Conservation (phyloP, 495 filamentous ascomycete genomes). For the Aspergillus olivimuriae region DNA sequence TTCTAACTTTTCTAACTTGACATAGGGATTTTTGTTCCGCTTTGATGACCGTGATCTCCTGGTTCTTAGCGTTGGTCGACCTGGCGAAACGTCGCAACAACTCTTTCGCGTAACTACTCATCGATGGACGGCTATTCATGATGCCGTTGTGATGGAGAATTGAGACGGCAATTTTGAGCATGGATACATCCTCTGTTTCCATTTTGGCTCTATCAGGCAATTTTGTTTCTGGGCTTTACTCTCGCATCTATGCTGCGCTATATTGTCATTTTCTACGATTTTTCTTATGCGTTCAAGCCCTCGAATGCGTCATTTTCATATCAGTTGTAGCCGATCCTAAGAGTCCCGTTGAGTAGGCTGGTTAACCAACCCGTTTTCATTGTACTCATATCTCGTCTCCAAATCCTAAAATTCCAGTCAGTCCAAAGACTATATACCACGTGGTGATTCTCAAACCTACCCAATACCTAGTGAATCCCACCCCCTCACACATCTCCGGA, state of each 20-base stretch:
- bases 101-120: neutral
- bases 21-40: neutral
- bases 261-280: too few relatives aligned
- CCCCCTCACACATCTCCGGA: slow-evolving; percentile 31
- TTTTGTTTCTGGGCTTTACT: too few relatives aligned
- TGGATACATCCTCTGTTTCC: too few relatives aligned
- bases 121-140: neutral
- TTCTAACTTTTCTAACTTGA: neutral
- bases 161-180: too few relatives aligned
- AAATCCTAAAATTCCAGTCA: neutral
- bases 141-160: neutral
- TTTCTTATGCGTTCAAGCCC: too few relatives aligned
- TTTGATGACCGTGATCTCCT: neutral
- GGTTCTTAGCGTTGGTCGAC: neutral
- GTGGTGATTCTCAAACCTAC: slow-evolving; percentile 14
- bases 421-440: neutral
- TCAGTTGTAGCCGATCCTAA: too few relatives aligned
- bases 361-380: neutral
- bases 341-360: too few relatives aligned
- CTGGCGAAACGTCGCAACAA: neutral
- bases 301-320: too few relatives aligned
- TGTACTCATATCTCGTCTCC: neutral
- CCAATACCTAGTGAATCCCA: slow-evolving; percentile 39
- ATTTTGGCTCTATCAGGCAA: too few relatives aligned
- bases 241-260: too few relatives aligned